Conservation (phyloP, 129 eudicot genomes). For the Calendula officinalis region DNA sequence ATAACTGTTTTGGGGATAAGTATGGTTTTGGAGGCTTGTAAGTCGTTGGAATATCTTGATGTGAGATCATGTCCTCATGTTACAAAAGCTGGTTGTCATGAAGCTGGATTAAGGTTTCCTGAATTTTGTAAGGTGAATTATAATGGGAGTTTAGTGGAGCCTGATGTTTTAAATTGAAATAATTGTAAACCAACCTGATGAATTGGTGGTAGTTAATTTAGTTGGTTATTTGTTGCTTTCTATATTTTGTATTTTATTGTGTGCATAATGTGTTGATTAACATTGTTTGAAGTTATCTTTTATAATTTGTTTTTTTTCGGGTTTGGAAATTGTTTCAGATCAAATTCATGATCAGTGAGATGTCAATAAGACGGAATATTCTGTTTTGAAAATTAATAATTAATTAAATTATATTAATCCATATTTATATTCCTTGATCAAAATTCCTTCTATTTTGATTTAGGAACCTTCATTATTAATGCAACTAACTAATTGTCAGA, state of each 20-base stretch:
- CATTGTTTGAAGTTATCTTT: neutral
- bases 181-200: neutral
- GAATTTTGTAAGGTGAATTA: conserved; percentile 75
- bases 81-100: conserved; percentile 68
- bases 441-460: too few relatives aligned
- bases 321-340: conserved; percentile 12
- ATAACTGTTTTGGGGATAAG: conserved; percentile 67
- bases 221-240: neutral
- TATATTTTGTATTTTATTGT: conserved; percentile 10
- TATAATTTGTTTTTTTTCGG: neutral
- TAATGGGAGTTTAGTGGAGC: conserved; percentile 75
- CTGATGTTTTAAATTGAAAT: conserved; percentile 54
- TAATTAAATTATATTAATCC: too few relatives aligned
- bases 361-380: too few relatives aligned
- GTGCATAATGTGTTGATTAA: conserved; percentile 17
- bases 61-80: conserved; percentile 81
- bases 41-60: conserved; percentile 70
- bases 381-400: too few relatives aligned
- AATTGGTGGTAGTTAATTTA: neutral
- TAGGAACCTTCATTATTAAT: too few relatives aligned
- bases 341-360: too few relatives aligned
- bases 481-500: too few relatives aligned
- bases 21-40: conserved; percentile 63
- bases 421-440: too few relatives aligned
- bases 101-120: conserved; percentile 83